These are phyloP conservation scores for Chalciporus sp. DNA, from an alignment of 1,284 basidiomycete genomes.

Conservation along the genomic window DNA sequence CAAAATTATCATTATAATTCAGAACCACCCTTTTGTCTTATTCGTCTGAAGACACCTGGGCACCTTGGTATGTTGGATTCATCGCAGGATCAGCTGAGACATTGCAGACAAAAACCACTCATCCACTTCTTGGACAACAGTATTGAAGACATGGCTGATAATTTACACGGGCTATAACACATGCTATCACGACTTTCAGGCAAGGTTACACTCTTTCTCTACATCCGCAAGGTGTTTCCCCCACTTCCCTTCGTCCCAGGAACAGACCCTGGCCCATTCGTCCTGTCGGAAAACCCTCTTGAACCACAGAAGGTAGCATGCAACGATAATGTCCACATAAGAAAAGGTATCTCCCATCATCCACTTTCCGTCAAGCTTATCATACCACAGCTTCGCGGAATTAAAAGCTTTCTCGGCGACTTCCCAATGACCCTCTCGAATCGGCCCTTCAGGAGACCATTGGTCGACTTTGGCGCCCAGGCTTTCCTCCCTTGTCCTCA, in stretches of 20 bases:
- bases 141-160: too few species aligned
- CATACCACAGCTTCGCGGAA: constrained; percentile 20
- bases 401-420: constrained; percentile 13
- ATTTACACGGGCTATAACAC: not conserved
- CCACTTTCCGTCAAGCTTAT: constrained; percentile 21
- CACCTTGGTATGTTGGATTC: too few species aligned
- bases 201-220: constrained; percentile 27
- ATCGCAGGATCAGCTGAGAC: not conserved
- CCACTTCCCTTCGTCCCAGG: constrained; percentile 29
- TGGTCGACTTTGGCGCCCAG: constrained; percentile 12
- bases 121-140: too few species aligned
- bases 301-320: constrained; percentile 17
- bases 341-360: constrained; percentile 31
- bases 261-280: constrained; percentile 28
- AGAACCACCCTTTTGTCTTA: not conserved
- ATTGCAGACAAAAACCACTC: too few species aligned
- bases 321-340: constrained; percentile 33
- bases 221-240: constrained; percentile 21
- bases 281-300: constrained; percentile 17
- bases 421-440: constrained; percentile 27
- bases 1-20: not conserved
- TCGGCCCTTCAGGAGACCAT: constrained; percentile 29
- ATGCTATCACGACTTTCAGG: not conserved
- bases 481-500: not conserved
- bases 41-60: not conserved